Percentiles rank a stretch among this genome's conserved stretches.
Conservation (phyloP, 2,329 filamentous ascomycete genomes). For the Bipolaris bicolor region DNA sequence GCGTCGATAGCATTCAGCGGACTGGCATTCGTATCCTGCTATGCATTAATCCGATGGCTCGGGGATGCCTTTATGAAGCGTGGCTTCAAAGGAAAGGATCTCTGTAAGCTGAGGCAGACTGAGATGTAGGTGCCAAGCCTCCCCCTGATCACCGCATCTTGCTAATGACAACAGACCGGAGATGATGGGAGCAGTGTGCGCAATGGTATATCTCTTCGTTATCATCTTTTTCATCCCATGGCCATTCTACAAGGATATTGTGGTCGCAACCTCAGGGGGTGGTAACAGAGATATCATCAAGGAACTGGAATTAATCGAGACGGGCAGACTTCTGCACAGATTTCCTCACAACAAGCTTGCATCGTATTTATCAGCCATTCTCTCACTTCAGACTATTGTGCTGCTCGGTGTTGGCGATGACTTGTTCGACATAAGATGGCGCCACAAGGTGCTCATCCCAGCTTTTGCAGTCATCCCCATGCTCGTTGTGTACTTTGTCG, state of each 20-base stretch:
- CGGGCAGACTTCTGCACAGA: slow-evolving; percentile 82
- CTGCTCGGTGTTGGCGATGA: slow-evolving; percentile 95
- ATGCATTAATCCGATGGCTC: slow-evolving; percentile 90
- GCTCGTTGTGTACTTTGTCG: slow-evolving; percentile 96
- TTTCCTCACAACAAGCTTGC: slow-evolving; percentile 98
- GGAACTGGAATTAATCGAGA: slow-evolving; percentile 74
- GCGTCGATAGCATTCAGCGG: slow-evolving; percentile 87
- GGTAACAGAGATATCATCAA: slow-evolving; percentile 88
- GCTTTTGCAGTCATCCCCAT: slow-evolving; percentile 92
- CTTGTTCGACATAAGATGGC: slow-evolving; percentile 97
- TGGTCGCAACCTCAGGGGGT: slow-evolving; percentile 90
- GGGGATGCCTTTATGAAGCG: slow-evolving; percentile 86
- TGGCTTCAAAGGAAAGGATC: slow-evolving; percentile 86
- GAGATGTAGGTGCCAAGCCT: slow-evolving; percentile 67
- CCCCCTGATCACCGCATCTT: neutral
- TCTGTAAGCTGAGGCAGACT: slow-evolving; percentile 75
- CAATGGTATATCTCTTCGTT: slow-evolving; percentile 86
- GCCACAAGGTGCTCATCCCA: slow-evolving; percentile 98
- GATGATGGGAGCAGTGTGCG: slow-evolving; percentile 93
- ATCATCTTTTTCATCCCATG: slow-evolving; percentile 95
- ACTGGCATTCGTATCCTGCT: slow-evolving; percentile 80
- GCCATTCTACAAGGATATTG: slow-evolving; percentile 97
- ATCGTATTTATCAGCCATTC: slow-evolving; percentile 90
- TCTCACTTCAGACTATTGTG: slow-evolving; percentile 88
- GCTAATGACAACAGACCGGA: slow-evolving; percentile 68